These are phyloP conservation scores for Zygnema cylindricum DNA, from an alignment of 139 green algal genomes.

Conservation along the genomic window DNA sequence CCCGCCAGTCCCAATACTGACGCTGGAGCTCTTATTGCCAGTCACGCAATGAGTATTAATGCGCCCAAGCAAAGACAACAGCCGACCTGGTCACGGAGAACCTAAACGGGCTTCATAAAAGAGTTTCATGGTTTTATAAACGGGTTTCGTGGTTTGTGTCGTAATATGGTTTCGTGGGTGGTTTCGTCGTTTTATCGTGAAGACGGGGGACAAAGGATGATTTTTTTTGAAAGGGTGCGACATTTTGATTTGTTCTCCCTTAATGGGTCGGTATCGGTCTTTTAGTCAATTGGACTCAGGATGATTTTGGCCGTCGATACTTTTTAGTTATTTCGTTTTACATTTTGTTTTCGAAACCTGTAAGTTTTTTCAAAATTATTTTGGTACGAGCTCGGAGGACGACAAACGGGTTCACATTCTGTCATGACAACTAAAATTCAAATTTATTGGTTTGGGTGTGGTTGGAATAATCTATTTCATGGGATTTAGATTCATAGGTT, in stretches of 20 bases:
- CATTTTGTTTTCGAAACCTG: too few relatives aligned
- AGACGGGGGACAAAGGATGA: background rate
- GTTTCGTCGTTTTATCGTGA: background rate
- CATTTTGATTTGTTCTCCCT: background rate
- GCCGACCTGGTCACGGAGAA: background rate
- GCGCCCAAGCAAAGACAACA: background rate
- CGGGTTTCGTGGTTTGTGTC: background rate
- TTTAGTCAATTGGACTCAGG: background rate
- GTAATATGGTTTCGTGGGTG: background rate
- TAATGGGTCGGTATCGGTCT: background rate
- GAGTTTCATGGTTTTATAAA: too few relatives aligned
- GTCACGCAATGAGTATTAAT: slow-evolving; percentile 49
- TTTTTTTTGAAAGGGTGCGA: background rate
- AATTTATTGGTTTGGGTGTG: too few relatives aligned
- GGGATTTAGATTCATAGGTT: too few relatives aligned
- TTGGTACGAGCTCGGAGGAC: too few relatives aligned
- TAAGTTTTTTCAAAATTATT: too few relatives aligned
- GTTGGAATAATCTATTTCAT: too few relatives aligned
- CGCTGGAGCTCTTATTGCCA: slow-evolving; percentile 25
- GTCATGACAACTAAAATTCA: too few relatives aligned
- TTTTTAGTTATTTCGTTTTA: too few relatives aligned
- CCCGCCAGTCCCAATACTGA: background rate
- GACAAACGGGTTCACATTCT: too few relatives aligned
- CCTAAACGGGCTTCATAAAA: too few relatives aligned
- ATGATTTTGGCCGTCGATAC: too few relatives aligned